Conservation (phyloP, 495 filamentous ascomycete species). For the Neurospora sublineolata region DNA sequence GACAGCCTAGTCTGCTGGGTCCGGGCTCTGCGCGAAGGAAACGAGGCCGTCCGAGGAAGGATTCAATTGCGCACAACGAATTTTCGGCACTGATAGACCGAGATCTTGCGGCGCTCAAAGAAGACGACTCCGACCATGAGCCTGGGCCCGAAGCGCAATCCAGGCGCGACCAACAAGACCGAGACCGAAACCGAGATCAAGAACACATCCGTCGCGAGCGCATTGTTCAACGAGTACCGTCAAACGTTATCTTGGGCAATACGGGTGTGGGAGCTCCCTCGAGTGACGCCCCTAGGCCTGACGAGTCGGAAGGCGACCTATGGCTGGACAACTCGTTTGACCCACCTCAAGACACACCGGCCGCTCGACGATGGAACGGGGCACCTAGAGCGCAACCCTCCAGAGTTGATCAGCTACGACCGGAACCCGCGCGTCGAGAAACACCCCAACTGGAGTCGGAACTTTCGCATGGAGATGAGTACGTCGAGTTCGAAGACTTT, state of each 20-base stretch:
- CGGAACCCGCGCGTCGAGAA: neutral
- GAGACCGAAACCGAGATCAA: neutral
- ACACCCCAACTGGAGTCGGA: slow-evolving; percentile 7
- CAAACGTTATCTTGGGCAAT: neutral
- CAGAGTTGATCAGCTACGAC: neutral
- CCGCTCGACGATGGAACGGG: neutral
- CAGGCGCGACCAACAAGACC: neutral
- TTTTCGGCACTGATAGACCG: slow-evolving; percentile 4
- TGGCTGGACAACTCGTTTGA: neutral
- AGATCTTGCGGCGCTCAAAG: slow-evolving; percentile 5
- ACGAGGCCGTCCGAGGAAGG: slow-evolving; percentile 21
- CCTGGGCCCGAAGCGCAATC: neutral
- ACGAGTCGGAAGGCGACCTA: neutral
- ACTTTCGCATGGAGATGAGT: slow-evolving; percentile 3
- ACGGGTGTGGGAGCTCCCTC: neutral
- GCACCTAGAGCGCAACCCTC: neutral
- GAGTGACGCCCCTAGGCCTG: neutral
- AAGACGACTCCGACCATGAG: neutral
- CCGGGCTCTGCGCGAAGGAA: slow-evolving; percentile 15
- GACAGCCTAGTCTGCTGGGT: slow-evolving; percentile 6
- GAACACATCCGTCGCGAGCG: neutral
- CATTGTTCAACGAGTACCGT: neutral
- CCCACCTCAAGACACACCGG: neutral
- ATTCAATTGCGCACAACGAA: slow-evolving; percentile 8
- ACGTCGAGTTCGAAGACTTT: slow-evolving; percentile 6